Evolutionary conservation across 257 asterid species (phyloP), one percentile per base, ranked within the genome.

Genomic region (Przewalskia tangutica): DNA sequence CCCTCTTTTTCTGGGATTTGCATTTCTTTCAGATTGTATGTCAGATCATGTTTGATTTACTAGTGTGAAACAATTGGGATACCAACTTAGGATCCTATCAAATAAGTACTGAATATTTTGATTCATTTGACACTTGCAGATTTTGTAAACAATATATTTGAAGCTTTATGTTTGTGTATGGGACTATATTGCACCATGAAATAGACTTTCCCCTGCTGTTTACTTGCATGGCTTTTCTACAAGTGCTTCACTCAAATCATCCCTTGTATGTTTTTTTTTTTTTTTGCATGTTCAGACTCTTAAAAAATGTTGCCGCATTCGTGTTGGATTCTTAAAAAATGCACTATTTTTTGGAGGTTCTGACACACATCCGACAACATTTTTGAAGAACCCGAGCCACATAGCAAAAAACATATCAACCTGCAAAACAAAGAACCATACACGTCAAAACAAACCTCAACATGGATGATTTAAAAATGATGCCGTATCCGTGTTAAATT

Each of bases 21-120:
- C 88, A 84, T 82, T 83, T 83, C 79, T 81, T 89, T 87, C 88
- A 82, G 88, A 79, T 86, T 92, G 91, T 88, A 83, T 89, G 93
- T 81, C 90, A 86, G 90, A 73, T 85, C 85, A 83, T 87, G 90
- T 89, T 88, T 89, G 88, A 76, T 87, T 89, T 90, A 84, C 84
- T 89, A 88, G 95, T 78, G 90, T 90, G 92, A 77, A 79, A 87
- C 84, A 86, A 83, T 84, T 89, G 92, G 90, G 89, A 81, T 81
- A 84, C 84, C 91, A 83, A 55, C 75, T 56, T 76, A 80, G 90
- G 84, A 75, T 83, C 86, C 91, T 92, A 82, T 88, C 76, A 89
- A 92, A 88, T 89, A 85, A 84, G 77, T 83, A 84, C 82, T 80
- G 81, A 82, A 83, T 85, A 86, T 88, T 84, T 81, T 84, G 84